Evolutionary conservation across 306 rosid species (phyloP).

Genomic region (Luffa aegyptiaca): DNA sequence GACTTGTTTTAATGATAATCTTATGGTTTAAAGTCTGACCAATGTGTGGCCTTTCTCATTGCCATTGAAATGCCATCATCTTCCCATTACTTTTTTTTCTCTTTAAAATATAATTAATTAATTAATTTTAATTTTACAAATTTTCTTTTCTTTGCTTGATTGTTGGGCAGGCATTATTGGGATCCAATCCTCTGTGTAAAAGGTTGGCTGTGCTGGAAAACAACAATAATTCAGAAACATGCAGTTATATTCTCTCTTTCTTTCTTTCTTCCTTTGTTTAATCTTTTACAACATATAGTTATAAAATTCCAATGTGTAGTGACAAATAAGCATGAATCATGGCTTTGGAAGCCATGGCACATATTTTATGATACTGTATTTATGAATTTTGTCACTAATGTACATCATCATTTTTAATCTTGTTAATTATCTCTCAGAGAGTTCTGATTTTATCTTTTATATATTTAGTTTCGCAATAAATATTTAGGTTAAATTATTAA

Average conservation of each 20-base stretch:
- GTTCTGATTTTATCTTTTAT: too few relatives aligned
- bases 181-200: slow-evolving; percentile 49
- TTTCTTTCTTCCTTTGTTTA: neutral
- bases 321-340: neutral
- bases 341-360: neutral
- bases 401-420: too few relatives aligned
- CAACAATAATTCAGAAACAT: neutral
- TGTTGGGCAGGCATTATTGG: slow-evolving; percentile 56
- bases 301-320: neutral
- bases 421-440: too few relatives aligned
- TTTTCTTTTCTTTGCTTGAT: neutral
- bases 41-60: neutral
- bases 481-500: too few relatives aligned
- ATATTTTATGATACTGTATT: too few relatives aligned
- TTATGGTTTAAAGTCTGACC: neutral
- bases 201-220: neutral
- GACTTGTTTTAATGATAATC: neutral
- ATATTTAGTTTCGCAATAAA: too few relatives aligned
- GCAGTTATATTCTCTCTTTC: neutral
- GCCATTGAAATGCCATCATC: neutral
- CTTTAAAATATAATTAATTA: neutral
- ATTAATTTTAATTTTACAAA: neutral
- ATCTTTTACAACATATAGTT: neutral
- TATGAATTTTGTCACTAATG: neutral
- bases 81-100: neutral